A percentile compares a stretch with the other conserved stretches of the same genome.
Conservation (phyloP, 768 basidiomycete species). For the Phallus indusiatus region DNA sequence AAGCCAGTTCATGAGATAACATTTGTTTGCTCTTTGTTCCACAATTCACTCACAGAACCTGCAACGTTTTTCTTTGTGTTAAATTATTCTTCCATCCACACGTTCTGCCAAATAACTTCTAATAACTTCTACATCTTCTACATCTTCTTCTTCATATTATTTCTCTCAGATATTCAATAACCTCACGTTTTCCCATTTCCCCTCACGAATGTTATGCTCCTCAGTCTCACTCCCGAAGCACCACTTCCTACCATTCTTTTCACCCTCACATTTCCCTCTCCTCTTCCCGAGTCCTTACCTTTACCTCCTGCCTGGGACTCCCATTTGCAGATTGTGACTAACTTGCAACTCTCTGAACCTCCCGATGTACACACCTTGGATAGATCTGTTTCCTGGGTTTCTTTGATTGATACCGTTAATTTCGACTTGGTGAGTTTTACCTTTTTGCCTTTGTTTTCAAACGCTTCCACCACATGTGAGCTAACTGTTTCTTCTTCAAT, state of each 20-base stretch:
- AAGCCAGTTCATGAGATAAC: neutral
- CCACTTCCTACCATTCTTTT: slow-evolving; percentile 50
- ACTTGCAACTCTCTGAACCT: slow-evolving; percentile 46
- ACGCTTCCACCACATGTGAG: neutral
- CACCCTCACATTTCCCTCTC: slow-evolving; percentile 39
- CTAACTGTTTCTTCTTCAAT: neutral
- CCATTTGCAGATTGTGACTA: slow-evolving; percentile 40
- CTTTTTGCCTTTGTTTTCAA: neutral
- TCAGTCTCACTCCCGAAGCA: slow-evolving; percentile 39
- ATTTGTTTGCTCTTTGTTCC: no score
- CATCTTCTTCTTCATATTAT: neutral
- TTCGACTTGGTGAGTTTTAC: slow-evolving; percentile 39
- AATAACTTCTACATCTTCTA: no score
- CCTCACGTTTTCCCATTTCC: neutral
- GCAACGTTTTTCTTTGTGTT: no score
- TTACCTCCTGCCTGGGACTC: slow-evolving; percentile 45
- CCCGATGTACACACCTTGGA: slow-evolving; percentile 48
- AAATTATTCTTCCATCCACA: no score
- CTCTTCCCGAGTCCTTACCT: slow-evolving; percentile 31
- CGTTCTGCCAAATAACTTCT: no score
- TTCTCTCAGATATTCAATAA: neutral
- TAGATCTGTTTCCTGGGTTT: slow-evolving; percentile 46
- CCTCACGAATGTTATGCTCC: slow-evolving; percentile 35
- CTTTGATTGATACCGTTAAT: slow-evolving; percentile 46
- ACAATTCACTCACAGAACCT: no score